A percentile compares a stretch with the other conserved stretches of the same genome.
phyloP scores from a whole-genome alignment of 495 filamentous ascomycete genomes.

The Lasiosphaeria miniovina region DNA sequence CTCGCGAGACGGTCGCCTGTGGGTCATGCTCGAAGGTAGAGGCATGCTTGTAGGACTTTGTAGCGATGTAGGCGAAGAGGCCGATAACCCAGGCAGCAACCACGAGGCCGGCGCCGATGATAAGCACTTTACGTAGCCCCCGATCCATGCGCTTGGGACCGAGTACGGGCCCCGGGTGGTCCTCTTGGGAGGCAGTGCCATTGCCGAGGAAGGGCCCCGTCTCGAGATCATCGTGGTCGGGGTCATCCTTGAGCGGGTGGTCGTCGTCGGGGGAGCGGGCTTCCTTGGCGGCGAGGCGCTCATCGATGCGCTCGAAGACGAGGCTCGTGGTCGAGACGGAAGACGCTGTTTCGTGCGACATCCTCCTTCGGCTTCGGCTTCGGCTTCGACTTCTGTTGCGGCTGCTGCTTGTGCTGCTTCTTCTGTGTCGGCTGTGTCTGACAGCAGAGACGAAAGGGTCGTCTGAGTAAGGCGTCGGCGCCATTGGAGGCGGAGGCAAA shows the following conservation, averaged over 20 bases:
- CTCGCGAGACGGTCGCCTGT: conserved; percentile 58
- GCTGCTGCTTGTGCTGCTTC: conserved; percentile 52
- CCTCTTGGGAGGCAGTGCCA: conserved; percentile 5
- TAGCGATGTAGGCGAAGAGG: conserved; percentile 67
- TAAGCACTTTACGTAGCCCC: conserved; percentile 62
- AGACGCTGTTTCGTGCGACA: conserved; percentile 59
- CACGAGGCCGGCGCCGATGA: conserved; percentile 63
- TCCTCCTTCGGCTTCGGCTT: conserved; percentile 21
- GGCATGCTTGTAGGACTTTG: conserved; percentile 61
- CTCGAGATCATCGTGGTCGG: conserved; percentile 42
- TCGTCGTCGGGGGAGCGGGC: conserved; percentile 44
- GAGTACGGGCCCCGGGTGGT: conserved; percentile 14
- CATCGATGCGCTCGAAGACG: conserved; percentile 69
- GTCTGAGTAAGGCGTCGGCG: conserved; percentile 15
- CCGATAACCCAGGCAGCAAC: conserved; percentile 78
- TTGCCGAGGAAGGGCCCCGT: conserved; percentile 43
- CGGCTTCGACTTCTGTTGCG: conserved; percentile 65
- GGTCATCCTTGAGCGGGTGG: conserved; percentile 43
- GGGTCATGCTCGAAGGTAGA: conserved; percentile 65
- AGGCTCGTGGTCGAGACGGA: conserved; percentile 75
- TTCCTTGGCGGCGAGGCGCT: conserved; percentile 38
- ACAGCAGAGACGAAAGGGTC: conserved; percentile 3
- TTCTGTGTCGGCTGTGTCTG: background rate
- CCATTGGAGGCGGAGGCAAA: conserved; percentile 8
- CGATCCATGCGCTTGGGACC: conserved; percentile 51